A percentile compares a stretch with the other conserved stretches of the same genome.
These are phyloP conservation scores for Rhodomyrtus tomentosa DNA, from an alignment of 345 rosid genomes.

Conservation along the genomic window DNA sequence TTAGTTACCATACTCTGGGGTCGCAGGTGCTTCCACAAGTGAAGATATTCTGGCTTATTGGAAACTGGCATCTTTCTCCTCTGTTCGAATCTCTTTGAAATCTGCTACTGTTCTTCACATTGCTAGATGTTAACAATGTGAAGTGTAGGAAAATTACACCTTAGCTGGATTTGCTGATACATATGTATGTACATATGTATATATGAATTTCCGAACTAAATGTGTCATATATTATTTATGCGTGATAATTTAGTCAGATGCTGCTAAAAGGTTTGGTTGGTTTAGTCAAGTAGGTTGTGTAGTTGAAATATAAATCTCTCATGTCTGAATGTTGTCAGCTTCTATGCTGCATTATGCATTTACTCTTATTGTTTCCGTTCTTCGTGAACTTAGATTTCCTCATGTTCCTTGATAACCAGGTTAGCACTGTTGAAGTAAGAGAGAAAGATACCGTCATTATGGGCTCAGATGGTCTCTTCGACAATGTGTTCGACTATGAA, in stretches of 20 bases:
- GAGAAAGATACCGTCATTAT: conserved; percentile 65
- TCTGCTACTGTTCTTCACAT: background rate
- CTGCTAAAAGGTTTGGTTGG: background rate
- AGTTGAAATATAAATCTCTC: background rate
- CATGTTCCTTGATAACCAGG: conserved; percentile 24
- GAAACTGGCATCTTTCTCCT: background rate
- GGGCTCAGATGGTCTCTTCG: conserved; percentile 93
- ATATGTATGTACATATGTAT: no score
- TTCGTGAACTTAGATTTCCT: background rate
- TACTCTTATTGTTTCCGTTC: background rate
- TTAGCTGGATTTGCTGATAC: background rate
- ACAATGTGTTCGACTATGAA: conserved; percentile 73
- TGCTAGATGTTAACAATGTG: background rate
- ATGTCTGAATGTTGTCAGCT: background rate
- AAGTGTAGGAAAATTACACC: background rate
- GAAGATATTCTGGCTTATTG: background rate
- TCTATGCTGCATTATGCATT: background rate
- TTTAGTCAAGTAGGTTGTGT: background rate
- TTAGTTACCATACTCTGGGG: background rate
- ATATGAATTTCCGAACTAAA: no score
- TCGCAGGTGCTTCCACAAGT: background rate
- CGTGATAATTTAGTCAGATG: background rate
- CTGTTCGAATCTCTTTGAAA: background rate
- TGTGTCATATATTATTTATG: background rate
- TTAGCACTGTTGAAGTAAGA: conserved; percentile 42